Conservation (phyloP, 345 rosid genomes). For the Carallia pectinifolia region DNA sequence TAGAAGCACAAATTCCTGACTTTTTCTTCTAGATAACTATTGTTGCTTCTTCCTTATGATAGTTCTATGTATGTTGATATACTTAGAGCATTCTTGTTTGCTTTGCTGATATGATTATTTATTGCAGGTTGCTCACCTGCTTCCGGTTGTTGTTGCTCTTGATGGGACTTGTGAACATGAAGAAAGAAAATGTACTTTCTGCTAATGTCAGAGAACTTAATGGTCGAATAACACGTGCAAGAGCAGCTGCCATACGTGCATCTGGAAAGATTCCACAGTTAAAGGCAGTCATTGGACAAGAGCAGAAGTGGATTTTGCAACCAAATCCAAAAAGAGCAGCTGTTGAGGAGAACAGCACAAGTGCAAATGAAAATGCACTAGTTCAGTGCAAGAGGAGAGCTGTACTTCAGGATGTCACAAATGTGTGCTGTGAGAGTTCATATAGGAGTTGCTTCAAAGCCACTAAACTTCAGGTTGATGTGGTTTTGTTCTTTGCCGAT, state of each 20-base stretch:
- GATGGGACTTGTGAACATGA: conserved; percentile 45
- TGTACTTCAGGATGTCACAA: conserved; percentile 69
- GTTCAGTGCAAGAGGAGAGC: conserved; percentile 57
- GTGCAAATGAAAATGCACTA: conserved; percentile 24
- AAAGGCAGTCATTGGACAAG: conserved; percentile 35
- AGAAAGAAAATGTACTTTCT: conserved; percentile 41
- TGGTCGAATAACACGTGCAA: conserved; percentile 71
- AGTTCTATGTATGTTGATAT: too few relatives aligned
- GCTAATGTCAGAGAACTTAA: conserved; percentile 30
- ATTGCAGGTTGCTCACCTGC: conserved; percentile 25
- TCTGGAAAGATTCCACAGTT: conserved; percentile 33
- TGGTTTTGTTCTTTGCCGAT: not conserved
- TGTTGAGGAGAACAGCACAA: conserved; percentile 45
- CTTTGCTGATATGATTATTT: not conserved
- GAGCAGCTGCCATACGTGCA: conserved; percentile 53
- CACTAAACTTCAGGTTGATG: conserved; percentile 51
- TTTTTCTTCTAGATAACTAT: too few relatives aligned
- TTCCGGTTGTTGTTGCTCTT: conserved; percentile 27
- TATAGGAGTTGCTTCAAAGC: conserved; percentile 50
- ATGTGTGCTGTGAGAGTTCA: conserved; percentile 46
- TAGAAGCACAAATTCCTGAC: too few relatives aligned
- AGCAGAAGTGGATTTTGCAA: conserved; percentile 31
- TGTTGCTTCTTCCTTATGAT: too few relatives aligned
- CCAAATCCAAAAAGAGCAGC: conserved; percentile 48
- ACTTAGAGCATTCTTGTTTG: not conserved